Percentiles rank a stretch among this genome's conserved stretches.
Evolutionary conservation across 2,329 filamentous ascomycete genomes (phyloP).

Genomic region (Lecanosticta acicola): DNA sequence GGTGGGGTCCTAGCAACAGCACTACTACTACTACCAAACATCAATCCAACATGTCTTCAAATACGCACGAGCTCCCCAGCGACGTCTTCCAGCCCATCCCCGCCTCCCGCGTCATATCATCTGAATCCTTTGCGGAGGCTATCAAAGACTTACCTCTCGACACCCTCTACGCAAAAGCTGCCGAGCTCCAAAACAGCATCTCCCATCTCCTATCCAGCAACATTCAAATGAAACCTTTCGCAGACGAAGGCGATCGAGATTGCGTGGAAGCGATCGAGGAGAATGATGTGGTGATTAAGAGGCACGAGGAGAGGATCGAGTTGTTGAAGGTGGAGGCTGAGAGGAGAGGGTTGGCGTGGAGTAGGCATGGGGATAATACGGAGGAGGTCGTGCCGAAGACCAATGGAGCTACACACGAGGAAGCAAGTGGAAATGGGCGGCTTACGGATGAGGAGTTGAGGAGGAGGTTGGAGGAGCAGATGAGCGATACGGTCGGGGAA

Average conservation of each 20-base stretch:
- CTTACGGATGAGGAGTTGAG: constrained; percentile 57
- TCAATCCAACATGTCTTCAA: neutral
- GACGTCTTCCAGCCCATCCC: constrained; percentile 15
- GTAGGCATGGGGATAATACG: constrained; percentile 25
- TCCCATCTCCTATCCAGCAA: constrained; percentile 70
- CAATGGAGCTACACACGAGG: constrained; percentile 17
- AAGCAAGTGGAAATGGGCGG: constrained; percentile 37
- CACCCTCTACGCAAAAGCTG: constrained; percentile 65
- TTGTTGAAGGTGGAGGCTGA: constrained; percentile 61
- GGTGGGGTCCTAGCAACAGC: no score
- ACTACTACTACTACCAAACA: neutral
- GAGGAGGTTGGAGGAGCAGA: constrained; percentile 50
- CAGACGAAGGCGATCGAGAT: constrained; percentile 58
- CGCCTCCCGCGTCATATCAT: constrained; percentile 22
- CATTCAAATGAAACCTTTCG: constrained; percentile 64
- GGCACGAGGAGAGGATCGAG: constrained; percentile 61
- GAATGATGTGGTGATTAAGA: constrained; percentile 62
- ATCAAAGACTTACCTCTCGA: constrained; percentile 61
- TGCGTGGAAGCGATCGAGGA: constrained; percentile 69
- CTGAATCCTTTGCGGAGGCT: constrained; percentile 44
- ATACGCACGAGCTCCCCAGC: constrained; percentile 4
- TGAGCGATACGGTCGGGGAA: constrained; percentile 45
- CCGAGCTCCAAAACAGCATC: constrained; percentile 70
- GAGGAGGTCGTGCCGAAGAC: constrained; percentile 12
- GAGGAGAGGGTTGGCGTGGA: constrained; percentile 54